Evolutionary conservation across 2,329 filamentous ascomycete species (phyloP).

Genomic region (Penicillium sp.): DNA sequence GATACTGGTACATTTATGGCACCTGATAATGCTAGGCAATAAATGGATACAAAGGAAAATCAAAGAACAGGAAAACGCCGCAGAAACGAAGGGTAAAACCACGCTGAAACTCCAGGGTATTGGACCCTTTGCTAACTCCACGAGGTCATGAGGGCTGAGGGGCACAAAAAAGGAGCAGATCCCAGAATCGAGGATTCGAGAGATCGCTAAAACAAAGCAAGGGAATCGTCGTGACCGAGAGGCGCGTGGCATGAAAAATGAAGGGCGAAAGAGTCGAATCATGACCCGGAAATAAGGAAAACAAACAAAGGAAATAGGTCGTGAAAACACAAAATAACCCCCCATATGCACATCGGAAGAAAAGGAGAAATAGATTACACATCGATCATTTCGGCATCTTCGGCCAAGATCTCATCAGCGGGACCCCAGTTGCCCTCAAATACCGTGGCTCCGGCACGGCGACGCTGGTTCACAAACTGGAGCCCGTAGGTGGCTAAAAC

Average conservation of each 20-base stretch:
- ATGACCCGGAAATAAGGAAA: slow-evolving; percentile 17
- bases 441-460: slow-evolving; percentile 85
- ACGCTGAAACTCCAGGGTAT: slow-evolving; percentile 19
- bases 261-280: slow-evolving; percentile 20
- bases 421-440: slow-evolving; percentile 97
- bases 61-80: slow-evolving; percentile 10
- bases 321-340: slow-evolving; percentile 27
- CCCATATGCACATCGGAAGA: slow-evolving; percentile 34
- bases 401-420: slow-evolving; percentile 60
- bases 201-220: slow-evolving; percentile 8
- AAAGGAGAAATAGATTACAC: slow-evolving; percentile 40
- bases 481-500: slow-evolving; percentile 72
- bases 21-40: slow-evolving; percentile 21
- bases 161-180: neutral
- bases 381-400: slow-evolving; percentile 65
- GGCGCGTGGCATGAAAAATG: slow-evolving; percentile 17
- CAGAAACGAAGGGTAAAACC: slow-evolving; percentile 17
- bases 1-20: slow-evolving; percentile 22
- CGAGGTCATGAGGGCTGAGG: slow-evolving; percentile 14
- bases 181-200: slow-evolving; percentile 6
- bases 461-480: slow-evolving; percentile 73
- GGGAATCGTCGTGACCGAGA: slow-evolving; percentile 17
- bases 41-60: slow-evolving; percentile 22
- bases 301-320: slow-evolving; percentile 24
- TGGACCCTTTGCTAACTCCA: slow-evolving; percentile 21